Percentiles rank a stretch among this genome's conserved stretches.
Conservation (phyloP, 352 stramenopile species). For the Globisporangium uncinulatum region DNA sequence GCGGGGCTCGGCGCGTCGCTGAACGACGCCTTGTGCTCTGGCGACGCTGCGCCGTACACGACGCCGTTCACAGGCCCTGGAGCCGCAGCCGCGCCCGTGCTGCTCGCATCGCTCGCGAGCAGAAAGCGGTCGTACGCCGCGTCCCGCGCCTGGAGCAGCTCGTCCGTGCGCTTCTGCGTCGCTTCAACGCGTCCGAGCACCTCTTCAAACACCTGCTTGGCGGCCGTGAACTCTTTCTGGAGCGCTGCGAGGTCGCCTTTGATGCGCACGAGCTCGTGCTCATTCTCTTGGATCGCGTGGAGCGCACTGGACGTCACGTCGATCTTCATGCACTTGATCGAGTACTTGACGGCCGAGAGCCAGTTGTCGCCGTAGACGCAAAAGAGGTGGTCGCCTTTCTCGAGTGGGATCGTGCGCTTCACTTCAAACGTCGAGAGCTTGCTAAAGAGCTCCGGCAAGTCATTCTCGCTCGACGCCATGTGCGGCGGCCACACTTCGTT, state of each 20-base stretch:
- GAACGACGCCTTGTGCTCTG: slow-evolving; percentile 29
- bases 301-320: slow-evolving; percentile 47
- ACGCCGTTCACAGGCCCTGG: slow-evolving; percentile 18
- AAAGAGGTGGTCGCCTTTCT: slow-evolving; percentile 81
- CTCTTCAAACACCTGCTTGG: slow-evolving; percentile 79
- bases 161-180: slow-evolving; percentile 68
- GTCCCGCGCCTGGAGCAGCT: slow-evolving; percentile 61
- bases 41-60: slow-evolving; percentile 11
- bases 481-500: slow-evolving; percentile 72
- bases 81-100: too few relatives aligned
- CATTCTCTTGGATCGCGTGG: slow-evolving; percentile 60
- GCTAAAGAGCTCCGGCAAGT: slow-evolving; percentile 79
- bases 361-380: slow-evolving; percentile 89
- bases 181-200: slow-evolving; percentile 60
- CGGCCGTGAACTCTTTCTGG: slow-evolving; percentile 74
- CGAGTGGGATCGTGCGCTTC: slow-evolving; percentile 66
- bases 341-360: slow-evolving; percentile 85
- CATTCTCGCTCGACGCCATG: slow-evolving; percentile 45
- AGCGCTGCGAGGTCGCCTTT: slow-evolving; percentile 72
- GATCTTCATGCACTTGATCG: slow-evolving; percentile 82
- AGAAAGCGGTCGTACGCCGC: slow-evolving; percentile 74
- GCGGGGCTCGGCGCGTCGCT: slow-evolving; percentile 31
- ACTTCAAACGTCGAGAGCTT: slow-evolving; percentile 83
- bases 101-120: slow-evolving; percentile 38
- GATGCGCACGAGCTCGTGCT: slow-evolving; percentile 68